Conservation (phyloP, 768 basidiomycete species). For the Pleurotus ostreatus region DNA sequence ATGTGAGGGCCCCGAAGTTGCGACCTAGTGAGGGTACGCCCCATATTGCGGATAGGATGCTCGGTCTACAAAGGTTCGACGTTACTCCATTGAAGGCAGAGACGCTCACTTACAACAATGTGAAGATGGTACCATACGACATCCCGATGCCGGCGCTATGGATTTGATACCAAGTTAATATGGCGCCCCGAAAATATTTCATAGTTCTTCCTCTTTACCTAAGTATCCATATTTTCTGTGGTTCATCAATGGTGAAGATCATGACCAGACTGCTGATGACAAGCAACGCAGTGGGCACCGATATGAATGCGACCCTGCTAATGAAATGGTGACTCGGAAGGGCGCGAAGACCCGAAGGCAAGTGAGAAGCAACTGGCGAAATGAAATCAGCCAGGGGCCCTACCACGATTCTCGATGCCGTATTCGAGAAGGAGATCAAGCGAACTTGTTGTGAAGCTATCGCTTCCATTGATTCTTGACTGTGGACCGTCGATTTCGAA, state of each 20-base stretch:
- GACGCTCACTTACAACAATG: conserved; percentile 50
- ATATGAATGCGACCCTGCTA: conserved; percentile 61
- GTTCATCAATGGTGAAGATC: conserved; percentile 41
- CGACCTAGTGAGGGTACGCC: conserved; percentile 66
- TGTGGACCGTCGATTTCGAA: conserved; percentile 15
- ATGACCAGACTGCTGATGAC: conserved; percentile 53
- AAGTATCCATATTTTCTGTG: conserved; percentile 60
- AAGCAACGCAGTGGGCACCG: conserved; percentile 44
- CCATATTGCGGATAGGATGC: conserved; percentile 70
- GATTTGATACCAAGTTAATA: background rate
- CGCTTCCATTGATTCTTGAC: conserved; percentile 23
- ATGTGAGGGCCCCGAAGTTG: conserved; percentile 73
- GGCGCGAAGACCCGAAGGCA: conserved; percentile 29
- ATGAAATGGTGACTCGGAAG: conserved; percentile 47
- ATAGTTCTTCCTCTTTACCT: conserved; percentile 39
- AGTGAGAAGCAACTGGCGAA: conserved; percentile 53
- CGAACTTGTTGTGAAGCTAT: conserved; percentile 63
- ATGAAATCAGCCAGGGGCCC: conserved; percentile 72
- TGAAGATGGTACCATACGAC: conserved; percentile 69
- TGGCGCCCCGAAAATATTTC: background rate
- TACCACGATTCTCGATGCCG: conserved; percentile 58
- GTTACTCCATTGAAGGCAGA: background rate
- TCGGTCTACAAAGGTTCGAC: conserved; percentile 43
- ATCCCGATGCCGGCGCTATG: conserved; percentile 60
- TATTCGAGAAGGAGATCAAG: conserved; percentile 67